phyloP scores from a whole-genome alignment of 208 protist species.

The Leishmania guyanensis region DNA sequence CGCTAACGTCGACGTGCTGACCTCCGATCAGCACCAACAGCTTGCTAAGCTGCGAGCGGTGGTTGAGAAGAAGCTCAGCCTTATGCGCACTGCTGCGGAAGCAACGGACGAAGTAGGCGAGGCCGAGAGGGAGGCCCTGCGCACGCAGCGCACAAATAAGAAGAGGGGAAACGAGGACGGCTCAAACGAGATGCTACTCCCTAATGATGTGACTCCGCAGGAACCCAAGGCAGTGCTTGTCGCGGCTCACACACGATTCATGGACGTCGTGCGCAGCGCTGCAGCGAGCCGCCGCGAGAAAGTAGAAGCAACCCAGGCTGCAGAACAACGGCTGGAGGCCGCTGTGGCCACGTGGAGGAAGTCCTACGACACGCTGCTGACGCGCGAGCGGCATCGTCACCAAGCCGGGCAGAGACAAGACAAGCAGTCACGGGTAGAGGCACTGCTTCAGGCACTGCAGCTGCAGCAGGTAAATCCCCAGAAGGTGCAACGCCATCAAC shows the following conservation, averaged over 20 bases:
- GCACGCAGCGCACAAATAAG: background rate
- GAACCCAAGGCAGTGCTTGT: background rate
- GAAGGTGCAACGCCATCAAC: background rate
- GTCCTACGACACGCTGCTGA: conserved; percentile 8
- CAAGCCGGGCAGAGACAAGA: background rate
- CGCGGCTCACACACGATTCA: conserved; percentile 21
- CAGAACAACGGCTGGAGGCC: conserved; percentile 23
- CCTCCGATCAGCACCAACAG: background rate
- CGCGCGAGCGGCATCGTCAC: background rate
- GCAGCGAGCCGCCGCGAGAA: conserved; percentile 14
- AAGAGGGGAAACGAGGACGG: background rate
- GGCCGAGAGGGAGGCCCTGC: background rate
- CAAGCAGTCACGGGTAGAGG: conserved; percentile 2
- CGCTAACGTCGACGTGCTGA: background rate
- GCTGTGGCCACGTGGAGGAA: conserved; percentile 18
- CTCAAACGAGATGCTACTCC: background rate
- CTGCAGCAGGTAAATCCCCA: background rate
- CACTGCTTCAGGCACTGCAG: background rate
- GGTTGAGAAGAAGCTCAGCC: conserved; percentile 20
- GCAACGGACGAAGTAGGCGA: background rate
- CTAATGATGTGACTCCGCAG: background rate
- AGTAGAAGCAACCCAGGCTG: conserved; percentile 17
- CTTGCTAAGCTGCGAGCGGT: conserved; percentile 18
- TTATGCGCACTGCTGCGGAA: conserved; percentile 1
- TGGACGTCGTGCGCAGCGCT: conserved; percentile 12